Percentiles rank a stretch among this genome's conserved stretches.
phyloP scores from a whole-genome alignment of 116 monocot genomes.

The Trichopus zeylanicus region DNA sequence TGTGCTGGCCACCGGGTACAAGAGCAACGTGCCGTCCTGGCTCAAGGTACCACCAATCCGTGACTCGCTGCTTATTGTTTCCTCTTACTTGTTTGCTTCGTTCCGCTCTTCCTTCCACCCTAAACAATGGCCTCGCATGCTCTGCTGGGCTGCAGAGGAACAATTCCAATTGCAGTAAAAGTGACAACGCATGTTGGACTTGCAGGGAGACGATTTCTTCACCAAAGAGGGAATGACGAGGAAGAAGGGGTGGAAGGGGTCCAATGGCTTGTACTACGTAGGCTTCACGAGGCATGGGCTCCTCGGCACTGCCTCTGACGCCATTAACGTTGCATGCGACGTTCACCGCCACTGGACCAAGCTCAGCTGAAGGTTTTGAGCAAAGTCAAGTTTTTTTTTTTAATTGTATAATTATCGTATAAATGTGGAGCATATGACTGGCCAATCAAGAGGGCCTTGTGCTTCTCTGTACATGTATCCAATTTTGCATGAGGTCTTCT shows the following conservation, averaged over 20 bases:
- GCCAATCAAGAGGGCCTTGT: not conserved
- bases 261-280: constrained; percentile 55
- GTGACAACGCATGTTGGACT: not conserved
- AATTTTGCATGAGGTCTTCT: constrained; percentile 9
- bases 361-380: not conserved
- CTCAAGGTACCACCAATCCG: constrained; percentile 46
- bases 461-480: not conserved
- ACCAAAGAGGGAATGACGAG: constrained; percentile 46
- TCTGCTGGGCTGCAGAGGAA: too few species aligned
- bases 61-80: not conserved
- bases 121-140: too few species aligned
- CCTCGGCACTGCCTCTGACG: constrained; percentile 57
- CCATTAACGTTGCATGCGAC: constrained; percentile 47
- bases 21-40: constrained; percentile 81
- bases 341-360: constrained; percentile 9
- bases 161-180: too few species aligned
- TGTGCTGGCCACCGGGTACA: constrained; percentile 75
- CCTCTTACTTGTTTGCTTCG: not conserved
- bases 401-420: not conserved
- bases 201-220: constrained; percentile 53
- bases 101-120: not conserved
- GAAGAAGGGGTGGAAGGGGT: constrained; percentile 54
- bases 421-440: not conserved
- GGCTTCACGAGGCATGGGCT: constrained; percentile 70
- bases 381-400: not conserved